phyloP scores from a whole-genome alignment of 1,284 basidiomycete species.

The Sporisorium scitamineum region DNA sequence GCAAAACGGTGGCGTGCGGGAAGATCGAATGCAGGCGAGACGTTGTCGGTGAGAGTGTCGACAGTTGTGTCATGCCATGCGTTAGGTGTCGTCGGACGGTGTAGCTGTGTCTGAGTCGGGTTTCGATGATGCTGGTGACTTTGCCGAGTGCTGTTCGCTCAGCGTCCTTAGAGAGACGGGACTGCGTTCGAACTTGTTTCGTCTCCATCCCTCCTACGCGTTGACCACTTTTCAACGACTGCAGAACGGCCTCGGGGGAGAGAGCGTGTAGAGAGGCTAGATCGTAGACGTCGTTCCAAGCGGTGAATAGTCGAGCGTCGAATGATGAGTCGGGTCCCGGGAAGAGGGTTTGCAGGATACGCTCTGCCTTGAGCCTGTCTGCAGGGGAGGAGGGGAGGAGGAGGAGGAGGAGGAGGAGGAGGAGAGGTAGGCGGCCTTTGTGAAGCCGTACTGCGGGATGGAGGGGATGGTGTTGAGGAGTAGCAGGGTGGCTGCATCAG shows the following conservation, averaged over 20 bases:
- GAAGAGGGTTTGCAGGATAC: conserved; percentile 23
- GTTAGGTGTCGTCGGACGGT: conserved; percentile 15
- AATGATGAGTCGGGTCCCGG: conserved; percentile 19
- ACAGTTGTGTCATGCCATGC: conserved; percentile 24
- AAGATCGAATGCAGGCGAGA: conserved; percentile 15
- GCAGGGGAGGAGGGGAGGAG: no score
- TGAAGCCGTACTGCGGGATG: conserved; percentile 30
- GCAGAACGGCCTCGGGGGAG: neutral
- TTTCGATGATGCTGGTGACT: conserved; percentile 2
- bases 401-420: neutral
- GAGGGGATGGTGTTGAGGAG: conserved; percentile 13
- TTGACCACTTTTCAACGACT: neutral
- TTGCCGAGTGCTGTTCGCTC: conserved; percentile 8
- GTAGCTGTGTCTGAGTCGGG: conserved; percentile 17
- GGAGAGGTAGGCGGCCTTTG: conserved; percentile 14
- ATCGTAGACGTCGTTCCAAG: conserved; percentile 28
- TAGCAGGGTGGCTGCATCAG: conserved; percentile 6
- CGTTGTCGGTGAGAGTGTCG: conserved; percentile 13
- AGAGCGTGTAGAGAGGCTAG: conserved; percentile 4
- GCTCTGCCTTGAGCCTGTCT: neutral
- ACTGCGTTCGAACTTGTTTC: conserved; percentile 4
- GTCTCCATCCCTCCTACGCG: neutral
- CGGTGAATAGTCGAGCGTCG: conserved; percentile 11
- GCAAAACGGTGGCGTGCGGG: conserved; percentile 22
- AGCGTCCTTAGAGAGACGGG: neutral